Conservation (phyloP, 306 rosid genomes). For the Neltuma alba region DNA sequence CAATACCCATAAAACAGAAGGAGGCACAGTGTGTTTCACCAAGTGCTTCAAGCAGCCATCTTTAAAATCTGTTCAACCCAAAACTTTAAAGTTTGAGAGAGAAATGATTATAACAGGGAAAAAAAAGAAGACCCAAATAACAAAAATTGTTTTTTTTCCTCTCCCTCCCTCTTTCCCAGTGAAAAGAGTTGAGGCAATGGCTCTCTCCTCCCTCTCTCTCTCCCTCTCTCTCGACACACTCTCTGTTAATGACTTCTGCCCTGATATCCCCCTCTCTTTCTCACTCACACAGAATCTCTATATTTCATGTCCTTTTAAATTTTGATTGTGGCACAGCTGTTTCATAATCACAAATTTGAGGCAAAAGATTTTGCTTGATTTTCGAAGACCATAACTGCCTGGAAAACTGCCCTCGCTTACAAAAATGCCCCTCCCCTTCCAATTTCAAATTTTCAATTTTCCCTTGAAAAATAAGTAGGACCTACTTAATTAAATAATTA, state of each 20-base stretch:
- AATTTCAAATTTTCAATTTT: neutral
- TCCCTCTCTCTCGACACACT: neutral
- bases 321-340: conserved; percentile 31
- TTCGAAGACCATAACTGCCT: conserved; percentile 40
- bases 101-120: conserved; percentile 14
- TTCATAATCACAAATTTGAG: conserved; percentile 37
- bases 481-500: too few relatives aligned
- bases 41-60: conserved; percentile 17
- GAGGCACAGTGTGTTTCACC: neutral
- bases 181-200: conserved; percentile 13
- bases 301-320: conserved; percentile 17
- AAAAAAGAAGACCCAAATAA: conserved; percentile 3
- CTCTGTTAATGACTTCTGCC: neutral
- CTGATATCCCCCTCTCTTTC: neutral
- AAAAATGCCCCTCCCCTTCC: conserved; percentile 27
- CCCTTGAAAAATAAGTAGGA: too few relatives aligned
- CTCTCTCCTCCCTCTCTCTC: too few relatives aligned
- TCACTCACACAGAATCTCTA: neutral
- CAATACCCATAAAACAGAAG: conserved; percentile 35
- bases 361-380: conserved; percentile 46
- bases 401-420: conserved; percentile 42
- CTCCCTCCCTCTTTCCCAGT: conserved; percentile 2
- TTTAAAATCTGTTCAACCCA: neutral
- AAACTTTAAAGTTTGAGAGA: neutral
- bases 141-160: neutral